A percentile compares a stretch with the other conserved stretches of the same genome.
These are phyloP conservation scores for Brassica carinata DNA, from an alignment of 345 rosid genomes.

Conservation along the genomic window DNA sequence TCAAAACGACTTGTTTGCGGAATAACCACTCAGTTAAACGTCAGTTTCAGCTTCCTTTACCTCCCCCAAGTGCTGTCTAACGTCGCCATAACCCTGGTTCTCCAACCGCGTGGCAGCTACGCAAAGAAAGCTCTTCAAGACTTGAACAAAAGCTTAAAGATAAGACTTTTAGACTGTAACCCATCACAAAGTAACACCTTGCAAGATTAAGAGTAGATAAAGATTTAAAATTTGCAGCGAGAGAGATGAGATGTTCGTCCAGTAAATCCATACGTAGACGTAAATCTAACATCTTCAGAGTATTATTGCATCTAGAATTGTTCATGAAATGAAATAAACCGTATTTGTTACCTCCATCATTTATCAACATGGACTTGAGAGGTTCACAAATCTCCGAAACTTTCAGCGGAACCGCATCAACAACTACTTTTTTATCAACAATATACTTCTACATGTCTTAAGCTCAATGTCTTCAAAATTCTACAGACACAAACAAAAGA, in stretches of 20 bases:
- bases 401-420: constrained; percentile 54
- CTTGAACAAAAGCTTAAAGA: constrained; percentile 51
- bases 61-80: constrained; percentile 61
- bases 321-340: constrained; percentile 69
- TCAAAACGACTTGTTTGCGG: constrained; percentile 68
- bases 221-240: constrained; percentile 49
- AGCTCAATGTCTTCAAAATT: constrained; percentile 67
- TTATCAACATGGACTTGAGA: constrained; percentile 61
- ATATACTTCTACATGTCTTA: constrained; percentile 62
- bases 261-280: constrained; percentile 77
- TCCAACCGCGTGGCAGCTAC: constrained; percentile 70
- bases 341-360: constrained; percentile 81
- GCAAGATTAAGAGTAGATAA: constrained; percentile 60
- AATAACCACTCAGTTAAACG: constrained; percentile 60
- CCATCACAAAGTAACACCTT: constrained; percentile 75
- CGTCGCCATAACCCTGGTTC: constrained; percentile 71
- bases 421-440: constrained; percentile 8
- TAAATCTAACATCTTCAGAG: constrained; percentile 59
- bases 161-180: constrained; percentile 54
- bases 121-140: constrained; percentile 64
- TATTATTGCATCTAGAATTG: constrained; percentile 45
- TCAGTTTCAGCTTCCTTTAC: constrained; percentile 63
- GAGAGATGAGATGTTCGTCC: constrained; percentile 68
- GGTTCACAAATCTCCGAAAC: constrained; percentile 59
- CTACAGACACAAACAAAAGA: constrained; percentile 47